Evolutionary conservation across 805 yeast species (phyloP), one percentile per base, ranked within the genome.

Genomic region (Hanseniaspora jakobsenii): DNA sequence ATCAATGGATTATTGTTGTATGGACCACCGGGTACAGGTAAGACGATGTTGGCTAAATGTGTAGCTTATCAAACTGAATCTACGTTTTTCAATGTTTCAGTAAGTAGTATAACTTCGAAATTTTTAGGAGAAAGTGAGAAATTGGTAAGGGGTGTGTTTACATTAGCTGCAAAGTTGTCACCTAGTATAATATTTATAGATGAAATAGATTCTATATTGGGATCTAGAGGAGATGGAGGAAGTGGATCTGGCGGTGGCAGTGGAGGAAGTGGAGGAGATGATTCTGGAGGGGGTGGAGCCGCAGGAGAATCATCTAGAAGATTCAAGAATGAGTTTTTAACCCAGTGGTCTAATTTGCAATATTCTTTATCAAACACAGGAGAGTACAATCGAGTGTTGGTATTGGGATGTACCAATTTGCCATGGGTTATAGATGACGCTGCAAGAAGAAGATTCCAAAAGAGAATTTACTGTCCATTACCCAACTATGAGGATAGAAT

Each of bases 1-100:
- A 87, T 94, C 0, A 66, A 94, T 48, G 97, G 97, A n/a, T 85
- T 91, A 94, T 67, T 89, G 17, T 63, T 89, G 32, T 89, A 86
- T 66, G 98, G 98, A 0, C 97, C 98, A 2, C 96, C 97, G 0
- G 98, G 98, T n/a, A 89, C 97, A 0, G 97, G 97, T 47, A 89
- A 91, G 57, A 87, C 96, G 1, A 87, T 89, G 97, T 71, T 89
- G 52, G 96, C 96, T 0, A 70, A 95, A 51, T 95, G 97, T 0
- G 96, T 91, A 2, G 97, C 96, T 2, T 83, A 93, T 2, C 97
- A 91, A 64, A 81, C 95, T 6, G 78, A 81, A 48, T 84, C 95
- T 0, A 87, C 95, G 0, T 89, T 89, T 57, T 89, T 89, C 61
- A 77, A 91, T 19, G 86, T 89, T 26, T 79, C 89, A 51, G 93